These are phyloP conservation scores for Torulaspora quercuum DNA, from an alignment of 805 yeast species.

Conservation along the genomic window DNA sequence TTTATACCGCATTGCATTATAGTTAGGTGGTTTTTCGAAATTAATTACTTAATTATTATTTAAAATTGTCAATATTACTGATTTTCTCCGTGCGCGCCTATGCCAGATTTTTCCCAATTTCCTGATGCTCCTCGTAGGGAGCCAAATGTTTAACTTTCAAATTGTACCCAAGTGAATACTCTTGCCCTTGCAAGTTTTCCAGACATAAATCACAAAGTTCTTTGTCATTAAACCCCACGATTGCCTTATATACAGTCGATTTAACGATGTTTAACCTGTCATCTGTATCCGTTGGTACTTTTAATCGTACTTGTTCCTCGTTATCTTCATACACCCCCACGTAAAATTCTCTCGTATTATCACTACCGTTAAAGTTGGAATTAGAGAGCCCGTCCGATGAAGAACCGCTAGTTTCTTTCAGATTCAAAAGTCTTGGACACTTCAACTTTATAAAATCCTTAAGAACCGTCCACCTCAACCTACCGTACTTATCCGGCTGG, in stretches of 20 bases:
- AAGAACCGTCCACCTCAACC: conserved; percentile 38
- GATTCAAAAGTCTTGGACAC: conserved; percentile 29
- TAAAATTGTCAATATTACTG: conserved; percentile 1
- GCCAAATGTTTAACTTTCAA: conserved; percentile 26
- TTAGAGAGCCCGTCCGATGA: no score
- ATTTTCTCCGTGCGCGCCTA: no score
- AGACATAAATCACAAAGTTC: conserved; percentile 29
- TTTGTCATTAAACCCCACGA: conserved; percentile 35
- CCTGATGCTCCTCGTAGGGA: conserved; percentile 25
- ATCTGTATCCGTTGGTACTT: conserved; percentile 11
- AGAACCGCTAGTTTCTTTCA: conserved; percentile 15
- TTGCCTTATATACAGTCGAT: conserved; percentile 34
- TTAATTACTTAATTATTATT: conserved; percentile 9
- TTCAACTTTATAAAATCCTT: conserved; percentile 39
- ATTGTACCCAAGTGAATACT: conserved; percentile 31
- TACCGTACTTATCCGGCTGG: conserved; percentile 29
- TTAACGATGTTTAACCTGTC: conserved; percentile 24
- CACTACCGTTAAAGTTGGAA: conserved; percentile 4
- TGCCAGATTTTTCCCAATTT: no score
- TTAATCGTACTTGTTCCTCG: conserved; percentile 21
- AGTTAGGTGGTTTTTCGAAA: background rate
- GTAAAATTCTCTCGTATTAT: conserved; percentile 36
- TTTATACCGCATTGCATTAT: no score
- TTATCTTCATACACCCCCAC: conserved; percentile 37
- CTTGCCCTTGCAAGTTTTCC: conserved; percentile 28